A percentile compares a stretch with the other conserved stretches of the same genome.
Conservation (phyloP, 305 asterid genomes). For the Ajuga reptans region DNA sequence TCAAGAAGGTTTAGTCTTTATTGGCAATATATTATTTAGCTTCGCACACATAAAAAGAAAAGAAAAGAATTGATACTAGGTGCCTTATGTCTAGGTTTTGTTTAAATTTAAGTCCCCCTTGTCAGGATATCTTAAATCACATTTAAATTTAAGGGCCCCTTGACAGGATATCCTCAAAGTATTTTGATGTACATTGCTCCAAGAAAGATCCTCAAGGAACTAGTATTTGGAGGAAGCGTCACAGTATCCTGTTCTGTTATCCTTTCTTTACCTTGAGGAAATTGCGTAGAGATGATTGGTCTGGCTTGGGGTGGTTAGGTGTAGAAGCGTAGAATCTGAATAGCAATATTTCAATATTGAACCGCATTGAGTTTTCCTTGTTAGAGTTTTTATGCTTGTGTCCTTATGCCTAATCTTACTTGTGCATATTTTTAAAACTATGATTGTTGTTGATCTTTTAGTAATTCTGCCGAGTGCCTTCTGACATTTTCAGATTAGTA, state of each 20-base stretch:
- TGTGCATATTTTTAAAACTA: neutral
- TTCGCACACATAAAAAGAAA: too few relatives aligned
- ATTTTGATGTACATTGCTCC: neutral
- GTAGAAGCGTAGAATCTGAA: conserved; percentile 5
- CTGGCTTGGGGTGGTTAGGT: too few relatives aligned
- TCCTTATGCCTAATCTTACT: neutral
- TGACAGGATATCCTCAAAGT: neutral
- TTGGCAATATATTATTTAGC: neutral
- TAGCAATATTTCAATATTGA: neutral
- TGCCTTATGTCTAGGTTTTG: too few relatives aligned
- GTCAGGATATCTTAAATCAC: neutral
- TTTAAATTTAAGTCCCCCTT: too few relatives aligned
- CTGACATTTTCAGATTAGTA: conserved; percentile 51
- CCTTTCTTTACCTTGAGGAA: too few relatives aligned
- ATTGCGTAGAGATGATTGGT: too few relatives aligned
- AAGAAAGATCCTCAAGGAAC: neutral
- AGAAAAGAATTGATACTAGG: too few relatives aligned
- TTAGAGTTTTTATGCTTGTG: neutral
- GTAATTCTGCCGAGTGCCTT: neutral
- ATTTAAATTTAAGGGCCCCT: neutral
- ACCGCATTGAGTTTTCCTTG: neutral
- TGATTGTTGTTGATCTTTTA: neutral
- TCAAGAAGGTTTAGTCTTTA: neutral
- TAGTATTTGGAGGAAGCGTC: neutral
- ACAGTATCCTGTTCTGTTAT: too few relatives aligned